Evolutionary conservation across 257 asterid species (phyloP).

Genomic region (Solanum commersonii): DNA sequence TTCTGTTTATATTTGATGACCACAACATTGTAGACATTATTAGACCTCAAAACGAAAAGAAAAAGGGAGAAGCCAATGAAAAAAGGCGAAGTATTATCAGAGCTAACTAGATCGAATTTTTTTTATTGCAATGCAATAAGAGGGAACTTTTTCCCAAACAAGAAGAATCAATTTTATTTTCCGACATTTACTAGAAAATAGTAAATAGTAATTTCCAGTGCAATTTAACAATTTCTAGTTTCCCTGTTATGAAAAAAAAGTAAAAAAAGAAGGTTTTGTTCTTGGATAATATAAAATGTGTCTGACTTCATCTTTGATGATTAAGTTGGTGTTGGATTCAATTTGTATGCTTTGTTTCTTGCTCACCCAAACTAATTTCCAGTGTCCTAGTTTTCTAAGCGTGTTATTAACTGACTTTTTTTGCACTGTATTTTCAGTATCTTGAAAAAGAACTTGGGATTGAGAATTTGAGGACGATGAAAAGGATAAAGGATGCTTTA

Average conservation of each 20-base stretch:
- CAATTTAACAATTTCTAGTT: neutral
- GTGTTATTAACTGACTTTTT: neutral
- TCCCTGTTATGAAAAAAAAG: neutral
- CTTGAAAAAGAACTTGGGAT: constrained; percentile 87
- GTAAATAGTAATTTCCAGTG: neutral
- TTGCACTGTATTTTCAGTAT: constrained; percentile 35
- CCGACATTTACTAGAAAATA: neutral
- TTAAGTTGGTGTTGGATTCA: neutral
- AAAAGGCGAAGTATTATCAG: neutral
- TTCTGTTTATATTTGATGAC: neutral
- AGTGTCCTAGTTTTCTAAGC: neutral
- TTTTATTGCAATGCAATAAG: neutral
- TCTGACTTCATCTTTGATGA: neutral
- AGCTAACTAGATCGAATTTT: neutral
- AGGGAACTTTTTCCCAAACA: neutral
- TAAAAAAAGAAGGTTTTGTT: neutral
- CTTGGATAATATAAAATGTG: neutral
- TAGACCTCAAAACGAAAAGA: neutral
- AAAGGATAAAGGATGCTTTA: constrained; percentile 71
- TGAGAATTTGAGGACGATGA: constrained; percentile 86
- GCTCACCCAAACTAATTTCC: neutral
- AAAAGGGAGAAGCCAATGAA: neutral
- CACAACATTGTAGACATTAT: neutral
- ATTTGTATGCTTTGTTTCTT: neutral
- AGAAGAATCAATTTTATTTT: neutral